Conservation (phyloP, 257 asterid species). For the Henckelia pumila region DNA sequence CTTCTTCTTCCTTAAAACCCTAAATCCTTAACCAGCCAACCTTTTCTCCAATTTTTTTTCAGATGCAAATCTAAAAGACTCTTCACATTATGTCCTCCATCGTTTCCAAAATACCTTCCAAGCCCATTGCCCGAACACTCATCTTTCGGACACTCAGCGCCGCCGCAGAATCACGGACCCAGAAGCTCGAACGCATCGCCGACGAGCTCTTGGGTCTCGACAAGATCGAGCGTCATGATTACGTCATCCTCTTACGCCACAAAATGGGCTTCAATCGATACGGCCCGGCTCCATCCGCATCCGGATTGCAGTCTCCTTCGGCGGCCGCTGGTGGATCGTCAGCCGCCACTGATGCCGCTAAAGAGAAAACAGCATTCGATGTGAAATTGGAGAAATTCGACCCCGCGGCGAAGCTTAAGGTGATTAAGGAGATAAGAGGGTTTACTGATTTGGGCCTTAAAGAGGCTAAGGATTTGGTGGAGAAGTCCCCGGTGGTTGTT, state of each 20-base stretch:
- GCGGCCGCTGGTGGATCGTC: slow-evolving; percentile 22
- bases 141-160: slow-evolving; percentile 46
- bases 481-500: slow-evolving; percentile 46
- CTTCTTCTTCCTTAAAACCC: background rate
- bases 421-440: slow-evolving; percentile 55
- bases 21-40: slow-evolving; percentile 5
- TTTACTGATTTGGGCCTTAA: slow-evolving; percentile 50
- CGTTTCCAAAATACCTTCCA: slow-evolving; percentile 36
- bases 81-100: slow-evolving; percentile 41
- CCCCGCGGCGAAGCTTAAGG: slow-evolving; percentile 46
- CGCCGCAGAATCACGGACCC: slow-evolving; percentile 40
- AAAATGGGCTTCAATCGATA: slow-evolving; percentile 68
- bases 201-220: slow-evolving; percentile 61
- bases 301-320: slow-evolving; percentile 33
- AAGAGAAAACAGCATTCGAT: slow-evolving; percentile 39
- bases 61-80: slow-evolving; percentile 28
- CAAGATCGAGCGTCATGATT: slow-evolving; percentile 76
- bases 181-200: slow-evolving; percentile 77
- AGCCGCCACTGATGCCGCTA: slow-evolving; percentile 24
- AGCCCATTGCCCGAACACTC: slow-evolving; percentile 32
- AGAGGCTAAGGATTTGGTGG: slow-evolving; percentile 58
- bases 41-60: background rate
- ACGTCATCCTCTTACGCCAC: slow-evolving; percentile 52
- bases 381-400: slow-evolving; percentile 49
- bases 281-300: slow-evolving; percentile 54